Conservation (phyloP, 1,139 yeast species). For the Spencermartinsiella ligniputridi region DNA sequence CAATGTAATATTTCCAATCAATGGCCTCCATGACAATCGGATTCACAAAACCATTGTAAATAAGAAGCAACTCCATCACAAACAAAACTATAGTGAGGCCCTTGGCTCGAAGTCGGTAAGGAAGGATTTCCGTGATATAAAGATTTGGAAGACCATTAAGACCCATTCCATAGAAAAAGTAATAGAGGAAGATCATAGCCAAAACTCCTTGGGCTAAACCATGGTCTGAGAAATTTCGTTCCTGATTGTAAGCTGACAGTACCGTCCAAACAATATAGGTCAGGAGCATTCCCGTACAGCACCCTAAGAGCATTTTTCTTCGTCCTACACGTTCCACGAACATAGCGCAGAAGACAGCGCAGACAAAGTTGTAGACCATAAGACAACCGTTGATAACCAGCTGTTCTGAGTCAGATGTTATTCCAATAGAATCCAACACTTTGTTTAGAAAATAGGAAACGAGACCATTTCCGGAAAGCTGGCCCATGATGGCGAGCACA, state of each 20-base stretch:
- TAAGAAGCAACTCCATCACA: not conserved
- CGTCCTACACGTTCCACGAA: constrained; percentile 11
- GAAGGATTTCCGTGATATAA: constrained; percentile 51
- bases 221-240: constrained; percentile 5
- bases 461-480: constrained; percentile 12
- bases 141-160: constrained; percentile 33
- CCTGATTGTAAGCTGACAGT: constrained; percentile 5
- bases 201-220: constrained; percentile 8
- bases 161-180: constrained; percentile 9
- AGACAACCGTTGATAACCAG: constrained; percentile 29
- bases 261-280: constrained; percentile 12
- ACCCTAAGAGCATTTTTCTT: constrained; percentile 36
- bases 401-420: constrained; percentile 25
- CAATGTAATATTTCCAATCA: constrained; percentile 35
- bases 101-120: constrained; percentile 54
- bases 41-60: constrained; percentile 41
- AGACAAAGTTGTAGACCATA: constrained; percentile 70
- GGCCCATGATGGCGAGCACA: constrained; percentile 16
- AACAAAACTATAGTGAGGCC: constrained; percentile 12
- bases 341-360: constrained; percentile 43
- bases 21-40: constrained; percentile 38
- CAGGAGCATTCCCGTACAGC: constrained; percentile 12
- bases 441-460: constrained; percentile 8
- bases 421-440: constrained; percentile 12
- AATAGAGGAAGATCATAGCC: constrained; percentile 18